Evolutionary conservation across 83 land plant species (phyloP).

Genomic region (Picea abies): DNA sequence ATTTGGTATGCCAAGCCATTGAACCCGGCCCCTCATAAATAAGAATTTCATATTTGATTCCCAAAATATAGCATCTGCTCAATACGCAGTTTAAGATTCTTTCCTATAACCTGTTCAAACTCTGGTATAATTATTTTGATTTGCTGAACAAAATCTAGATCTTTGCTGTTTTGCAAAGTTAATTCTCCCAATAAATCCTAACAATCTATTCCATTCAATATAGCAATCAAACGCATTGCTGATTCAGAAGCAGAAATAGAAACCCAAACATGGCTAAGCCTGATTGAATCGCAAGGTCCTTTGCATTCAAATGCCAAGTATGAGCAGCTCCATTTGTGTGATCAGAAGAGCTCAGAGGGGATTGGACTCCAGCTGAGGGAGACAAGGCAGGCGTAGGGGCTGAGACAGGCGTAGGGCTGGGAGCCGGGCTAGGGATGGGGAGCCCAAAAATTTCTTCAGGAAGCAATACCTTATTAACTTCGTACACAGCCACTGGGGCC

Average conservation of each 20-base stretch:
- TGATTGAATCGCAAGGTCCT: not conserved
- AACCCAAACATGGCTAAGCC: not conserved
- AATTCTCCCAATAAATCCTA: too few relatives aligned
- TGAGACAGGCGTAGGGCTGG: conserved; percentile 3
- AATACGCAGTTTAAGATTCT: too few relatives aligned
- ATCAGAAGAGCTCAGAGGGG: conserved; percentile 1
- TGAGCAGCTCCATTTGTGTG: not conserved
- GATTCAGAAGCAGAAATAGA: not conserved
- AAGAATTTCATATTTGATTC: too few relatives aligned
- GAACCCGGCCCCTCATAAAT: too few relatives aligned
- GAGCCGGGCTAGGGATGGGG: conserved; percentile 10
- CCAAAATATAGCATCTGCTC: too few relatives aligned
- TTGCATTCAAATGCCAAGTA: not conserved
- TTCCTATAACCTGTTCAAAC: too few relatives aligned
- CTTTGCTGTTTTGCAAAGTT: too few relatives aligned
- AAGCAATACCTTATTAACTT: conserved; percentile 9
- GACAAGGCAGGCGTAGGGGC: not conserved
- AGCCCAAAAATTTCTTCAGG: conserved; percentile 17
- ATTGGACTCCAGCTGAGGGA: not conserved
- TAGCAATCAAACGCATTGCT: not conserved
- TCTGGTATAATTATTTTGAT: too few relatives aligned
- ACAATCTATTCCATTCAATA: too few relatives aligned
- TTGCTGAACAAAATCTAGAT: too few relatives aligned
- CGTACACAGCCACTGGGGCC: conserved; percentile 2
- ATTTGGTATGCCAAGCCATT: too few relatives aligned